Percentiles rank a stretch among this genome's conserved stretches.
phyloP scores from a whole-genome alignment of 2,329 filamentous ascomycete genomes.

The Elsinoe perseae region DNA sequence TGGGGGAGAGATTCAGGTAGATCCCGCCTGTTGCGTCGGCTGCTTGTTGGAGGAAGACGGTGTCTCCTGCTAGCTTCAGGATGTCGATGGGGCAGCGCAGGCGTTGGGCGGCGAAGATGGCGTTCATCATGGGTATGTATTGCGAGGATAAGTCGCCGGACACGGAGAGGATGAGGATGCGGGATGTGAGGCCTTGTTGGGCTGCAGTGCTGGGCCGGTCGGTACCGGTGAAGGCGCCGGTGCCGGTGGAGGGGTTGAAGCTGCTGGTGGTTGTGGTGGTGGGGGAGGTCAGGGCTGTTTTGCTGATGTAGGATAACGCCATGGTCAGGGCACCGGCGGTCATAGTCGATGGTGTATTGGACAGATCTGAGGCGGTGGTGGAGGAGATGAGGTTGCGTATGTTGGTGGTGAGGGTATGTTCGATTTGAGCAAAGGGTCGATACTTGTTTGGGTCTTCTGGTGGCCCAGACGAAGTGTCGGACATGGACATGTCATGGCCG shows the following conservation, averaged over 20 bases:
- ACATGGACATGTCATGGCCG: slow-evolving; percentile 25
- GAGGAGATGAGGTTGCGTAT: slow-evolving; percentile 63
- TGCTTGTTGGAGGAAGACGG: slow-evolving; percentile 91
- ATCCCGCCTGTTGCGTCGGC: slow-evolving; percentile 64
- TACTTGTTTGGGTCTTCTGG: slow-evolving; percentile 71
- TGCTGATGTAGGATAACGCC: slow-evolving; percentile 84
- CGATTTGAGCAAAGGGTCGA: slow-evolving; percentile 80
- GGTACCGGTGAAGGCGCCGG: slow-evolving; percentile 48
- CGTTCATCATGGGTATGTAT: slow-evolving; percentile 98
- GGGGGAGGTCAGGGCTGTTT: slow-evolving; percentile 48
- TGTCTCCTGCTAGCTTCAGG: slow-evolving; percentile 72
- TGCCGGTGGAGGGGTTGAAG: slow-evolving; percentile 41
- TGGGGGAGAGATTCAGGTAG: slow-evolving; percentile 50
- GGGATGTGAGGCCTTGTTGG: slow-evolving; percentile 55
- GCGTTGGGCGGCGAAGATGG: slow-evolving; percentile 89
- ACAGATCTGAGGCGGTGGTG: slow-evolving; percentile 58
- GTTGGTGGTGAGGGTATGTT: slow-evolving; percentile 68
- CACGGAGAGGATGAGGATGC: slow-evolving; percentile 84
- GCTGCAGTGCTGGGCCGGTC: slow-evolving; percentile 29
- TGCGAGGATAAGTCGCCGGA: slow-evolving; percentile 79
- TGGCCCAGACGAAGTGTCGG: slow-evolving; percentile 23
- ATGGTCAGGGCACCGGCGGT: slow-evolving; percentile 86
- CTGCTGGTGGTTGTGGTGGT: slow-evolving; percentile 41
- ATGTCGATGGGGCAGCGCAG: slow-evolving; percentile 87
- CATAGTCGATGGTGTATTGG: slow-evolving; percentile 67